These are phyloP conservation scores for Alternaria sp. DNA, from an alignment of 2,329 filamentous ascomycete genomes.

Conservation along the genomic window DNA sequence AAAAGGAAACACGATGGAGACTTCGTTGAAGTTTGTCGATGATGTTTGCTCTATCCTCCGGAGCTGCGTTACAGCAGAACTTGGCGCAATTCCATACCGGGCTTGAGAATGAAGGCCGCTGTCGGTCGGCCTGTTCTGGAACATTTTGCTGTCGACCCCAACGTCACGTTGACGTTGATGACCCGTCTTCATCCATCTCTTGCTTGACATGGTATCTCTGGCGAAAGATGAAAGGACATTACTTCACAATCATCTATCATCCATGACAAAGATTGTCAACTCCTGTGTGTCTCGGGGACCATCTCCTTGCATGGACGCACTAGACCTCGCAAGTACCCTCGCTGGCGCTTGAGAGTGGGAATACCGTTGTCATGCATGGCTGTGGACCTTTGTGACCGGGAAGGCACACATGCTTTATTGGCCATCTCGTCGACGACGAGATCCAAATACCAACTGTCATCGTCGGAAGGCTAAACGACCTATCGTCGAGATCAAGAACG, in stretches of 20 bases:
- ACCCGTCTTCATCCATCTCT: not conserved
- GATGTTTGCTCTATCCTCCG: not conserved
- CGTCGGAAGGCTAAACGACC: not conserved
- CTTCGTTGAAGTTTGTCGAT: not conserved
- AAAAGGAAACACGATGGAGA: not conserved
- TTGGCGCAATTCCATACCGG: not conserved
- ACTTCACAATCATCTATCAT: not conserved
- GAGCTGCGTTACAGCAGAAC: not conserved
- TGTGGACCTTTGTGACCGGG: not conserved
- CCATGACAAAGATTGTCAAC: not conserved
- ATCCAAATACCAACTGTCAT: not conserved
- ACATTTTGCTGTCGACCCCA: not conserved
- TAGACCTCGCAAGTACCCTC: not conserved
- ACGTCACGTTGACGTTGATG: not conserved
- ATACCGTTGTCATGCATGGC: not conserved
- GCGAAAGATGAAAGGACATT: not conserved
- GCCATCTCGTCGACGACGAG: not conserved
- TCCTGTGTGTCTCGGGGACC: not conserved
- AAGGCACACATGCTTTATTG: not conserved
- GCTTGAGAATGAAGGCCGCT: not conserved
- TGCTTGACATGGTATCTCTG: not conserved
- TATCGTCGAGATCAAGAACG: not conserved
- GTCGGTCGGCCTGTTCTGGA: not conserved
- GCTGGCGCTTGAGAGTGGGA: not conserved
- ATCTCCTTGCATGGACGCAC: not conserved